phyloP scores from a whole-genome alignment of 2,329 filamentous ascomycete genomes.

The Dactylonectria estremocensis region DNA sequence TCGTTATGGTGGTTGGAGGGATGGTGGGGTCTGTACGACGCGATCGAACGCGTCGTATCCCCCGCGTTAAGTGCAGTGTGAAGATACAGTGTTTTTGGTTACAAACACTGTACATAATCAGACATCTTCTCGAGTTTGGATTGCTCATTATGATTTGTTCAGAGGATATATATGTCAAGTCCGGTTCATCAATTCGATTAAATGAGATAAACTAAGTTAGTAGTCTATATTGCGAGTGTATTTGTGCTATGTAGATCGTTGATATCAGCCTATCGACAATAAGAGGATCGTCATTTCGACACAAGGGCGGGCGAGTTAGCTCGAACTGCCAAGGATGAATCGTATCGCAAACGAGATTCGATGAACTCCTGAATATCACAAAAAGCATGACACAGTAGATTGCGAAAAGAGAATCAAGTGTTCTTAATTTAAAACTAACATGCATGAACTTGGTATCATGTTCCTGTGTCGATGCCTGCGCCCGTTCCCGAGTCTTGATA shows the following conservation, averaged over 20 bases:
- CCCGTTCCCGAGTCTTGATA: slow-evolving; percentile 10
- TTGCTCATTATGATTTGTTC: too few species aligned
- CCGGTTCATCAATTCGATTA: too few species aligned
- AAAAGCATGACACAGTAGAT: neutral
- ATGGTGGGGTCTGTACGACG: slow-evolving; percentile 32
- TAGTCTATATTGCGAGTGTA: too few species aligned
- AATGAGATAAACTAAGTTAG: too few species aligned
- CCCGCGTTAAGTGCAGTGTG: slow-evolving; percentile 43
- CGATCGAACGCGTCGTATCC: slow-evolving; percentile 40
- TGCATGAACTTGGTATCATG: slow-evolving; percentile 14
- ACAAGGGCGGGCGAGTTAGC: too few species aligned
- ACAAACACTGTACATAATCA: neutral
- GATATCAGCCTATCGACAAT: too few species aligned
- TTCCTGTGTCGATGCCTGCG: slow-evolving; percentile 8
- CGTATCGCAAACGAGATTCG: too few species aligned
- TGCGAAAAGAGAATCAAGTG: slow-evolving; percentile 3
- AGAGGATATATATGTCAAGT: too few species aligned
- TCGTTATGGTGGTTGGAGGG: slow-evolving; percentile 37
- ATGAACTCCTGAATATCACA: neutral
- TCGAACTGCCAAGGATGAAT: too few species aligned
- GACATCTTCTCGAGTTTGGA: too few species aligned
- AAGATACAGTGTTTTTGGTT: slow-evolving; percentile 12
- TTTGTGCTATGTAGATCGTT: too few species aligned
- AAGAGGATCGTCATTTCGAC: too few species aligned
- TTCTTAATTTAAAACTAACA: slow-evolving; percentile 18